Base-by-base conservation (phyloP, 495 filamentous ascomycete genomes). In the Penicillium egyptiacum region DNA sequence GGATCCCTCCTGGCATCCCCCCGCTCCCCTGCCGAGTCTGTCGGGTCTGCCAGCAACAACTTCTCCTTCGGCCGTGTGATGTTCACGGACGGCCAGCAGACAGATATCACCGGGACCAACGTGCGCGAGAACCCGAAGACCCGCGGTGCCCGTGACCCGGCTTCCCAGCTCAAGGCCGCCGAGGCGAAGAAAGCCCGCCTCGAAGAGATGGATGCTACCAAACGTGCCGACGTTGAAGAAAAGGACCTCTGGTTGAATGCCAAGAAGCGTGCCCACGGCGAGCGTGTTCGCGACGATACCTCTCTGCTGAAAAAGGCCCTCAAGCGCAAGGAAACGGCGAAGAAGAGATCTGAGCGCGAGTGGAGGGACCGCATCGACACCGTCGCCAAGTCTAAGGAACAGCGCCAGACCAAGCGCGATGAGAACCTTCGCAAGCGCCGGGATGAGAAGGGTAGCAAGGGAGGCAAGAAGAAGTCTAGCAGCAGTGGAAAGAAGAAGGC, bases 201-300 rank as follows among this genome's bases (percentile, higher is more conserved):
- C 35, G 81, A 80, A 30, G 79, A 73, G 30, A 82, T 96, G 71
- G 84, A 89, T 58, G 83, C 85, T 3, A 81, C 84, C 58, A 93
- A 96, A 75, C 88, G 86, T 40, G 87, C 84, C 47, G 88, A 94
- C 52, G 83, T 98, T 20, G 83, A 89, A 57, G 91, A 97, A 73
- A 97, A 97, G 75, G 93, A 98, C 66, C 71, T 85, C 48, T 98
- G 94, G 94, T 79, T 95, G 55, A 93, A 92, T 49, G 94, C 93
- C 7, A 85, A 91, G 72, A 90, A 92, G 70, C 86, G 89, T 25
- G 91, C 89, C 4, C 88, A 93, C 60, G 91, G 94, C 26, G 92
- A 96, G 68, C 90, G 91, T 62, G 85, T 96, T n/a, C 81, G 85
- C 56, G 91, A 98, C 58, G 89, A 96, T 68, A 88, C 88, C 50